Conservation (phyloP, 169 alveolate species). For the Plasmodium gonderi region DNA sequence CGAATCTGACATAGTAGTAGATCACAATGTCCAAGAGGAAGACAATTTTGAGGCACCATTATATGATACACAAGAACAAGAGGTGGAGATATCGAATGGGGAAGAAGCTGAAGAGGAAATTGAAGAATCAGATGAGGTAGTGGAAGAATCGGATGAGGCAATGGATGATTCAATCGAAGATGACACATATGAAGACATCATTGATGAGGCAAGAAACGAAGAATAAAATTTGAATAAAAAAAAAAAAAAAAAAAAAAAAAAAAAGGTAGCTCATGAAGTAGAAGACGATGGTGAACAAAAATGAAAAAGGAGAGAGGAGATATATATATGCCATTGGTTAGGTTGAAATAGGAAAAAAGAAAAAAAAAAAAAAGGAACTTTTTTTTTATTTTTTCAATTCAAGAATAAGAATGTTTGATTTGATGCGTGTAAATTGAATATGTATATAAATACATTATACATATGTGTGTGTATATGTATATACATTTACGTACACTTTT, state of each 20-base stretch:
- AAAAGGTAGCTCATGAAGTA: no score
- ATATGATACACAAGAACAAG: background rate
- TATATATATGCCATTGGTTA: background rate
- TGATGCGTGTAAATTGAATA: no score
- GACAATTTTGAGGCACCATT: background rate
- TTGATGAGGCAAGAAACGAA: background rate
- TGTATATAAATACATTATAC: no score
- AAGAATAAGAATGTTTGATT: no score
- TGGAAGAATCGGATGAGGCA: background rate
- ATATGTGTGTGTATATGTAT: no score
- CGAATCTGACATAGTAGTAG: background rate
- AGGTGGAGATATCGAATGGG: background rate
- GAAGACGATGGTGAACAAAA: background rate
- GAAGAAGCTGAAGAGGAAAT: background rate
- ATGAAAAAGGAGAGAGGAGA: background rate
- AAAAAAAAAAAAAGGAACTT: background rate
- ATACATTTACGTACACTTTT: no score
- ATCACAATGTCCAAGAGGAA: background rate
- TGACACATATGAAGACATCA: background rate
- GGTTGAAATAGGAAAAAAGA: background rate
- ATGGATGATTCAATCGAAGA: background rate
- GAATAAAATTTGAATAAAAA: background rate
- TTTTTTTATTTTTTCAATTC: no score
- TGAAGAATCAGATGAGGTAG: background rate
- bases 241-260: no score